These are phyloP conservation scores for Neurospora sp. DNA, from an alignment of 495 filamentous ascomycete species.

Conservation along the genomic window DNA sequence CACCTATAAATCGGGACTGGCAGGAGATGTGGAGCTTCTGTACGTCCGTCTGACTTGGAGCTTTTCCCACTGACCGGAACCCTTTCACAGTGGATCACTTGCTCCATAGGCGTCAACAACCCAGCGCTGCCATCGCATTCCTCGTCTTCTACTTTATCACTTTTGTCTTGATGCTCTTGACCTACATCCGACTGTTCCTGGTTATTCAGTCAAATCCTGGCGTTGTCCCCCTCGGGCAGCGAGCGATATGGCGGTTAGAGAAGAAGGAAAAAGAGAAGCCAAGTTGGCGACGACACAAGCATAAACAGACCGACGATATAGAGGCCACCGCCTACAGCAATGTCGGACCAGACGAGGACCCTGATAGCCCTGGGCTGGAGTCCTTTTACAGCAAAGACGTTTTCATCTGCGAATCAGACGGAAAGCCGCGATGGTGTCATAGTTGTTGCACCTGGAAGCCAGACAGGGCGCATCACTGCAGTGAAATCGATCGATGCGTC, in stretches of 20 bases:
- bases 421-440: conserved; percentile 71
- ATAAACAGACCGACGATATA: neutral
- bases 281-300: conserved; percentile 13
- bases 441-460: conserved; percentile 74
- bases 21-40: neutral
- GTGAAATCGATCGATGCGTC: conserved; percentile 70
- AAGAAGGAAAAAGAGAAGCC: conserved; percentile 12
- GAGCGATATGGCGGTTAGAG: conserved; percentile 15
- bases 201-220: conserved; percentile 59
- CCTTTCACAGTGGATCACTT: conserved; percentile 50
- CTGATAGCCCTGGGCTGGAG: conserved; percentile 39
- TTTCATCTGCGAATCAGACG: conserved; percentile 72
- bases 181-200: conserved; percentile 59
- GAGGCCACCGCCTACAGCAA: neutral
- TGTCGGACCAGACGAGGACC: conserved; percentile 23
- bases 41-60: neutral
- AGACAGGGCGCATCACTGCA: conserved; percentile 77
- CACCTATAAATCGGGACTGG: neutral
- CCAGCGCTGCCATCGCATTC: conserved; percentile 54
- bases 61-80: neutral
- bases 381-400: conserved; percentile 67
- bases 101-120: conserved; percentile 38
- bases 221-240: conserved; percentile 51
- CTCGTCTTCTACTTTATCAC: conserved; percentile 62
- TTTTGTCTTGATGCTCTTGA: conserved; percentile 51